Conservation (phyloP, 2,329 filamentous ascomycete genomes). For the Ilyonectria robusta region DNA sequence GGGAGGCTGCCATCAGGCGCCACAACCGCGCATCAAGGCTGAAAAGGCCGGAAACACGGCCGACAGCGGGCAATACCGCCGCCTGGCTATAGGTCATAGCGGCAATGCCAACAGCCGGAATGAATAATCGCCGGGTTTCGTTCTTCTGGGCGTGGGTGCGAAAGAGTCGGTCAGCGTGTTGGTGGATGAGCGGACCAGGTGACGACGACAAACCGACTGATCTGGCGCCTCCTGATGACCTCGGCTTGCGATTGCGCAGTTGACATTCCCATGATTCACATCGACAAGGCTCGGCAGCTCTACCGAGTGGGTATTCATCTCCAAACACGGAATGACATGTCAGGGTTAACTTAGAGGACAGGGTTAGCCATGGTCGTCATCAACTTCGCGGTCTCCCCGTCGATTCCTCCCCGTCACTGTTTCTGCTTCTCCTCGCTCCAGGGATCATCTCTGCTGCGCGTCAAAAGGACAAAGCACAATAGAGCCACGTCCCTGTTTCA, state of each 20-base stretch:
- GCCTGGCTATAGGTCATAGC: conserved; percentile 9
- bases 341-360: neutral
- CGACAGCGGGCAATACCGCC: conserved; percentile 9
- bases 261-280: conserved; percentile 3
- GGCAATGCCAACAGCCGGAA: conserved; percentile 14
- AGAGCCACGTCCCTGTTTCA: conserved; percentile 14
- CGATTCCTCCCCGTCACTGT: neutral
- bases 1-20: conserved; percentile 6
- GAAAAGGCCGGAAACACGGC: neutral
- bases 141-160: neutral
- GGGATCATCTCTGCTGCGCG: conserved; percentile 1
- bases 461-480: conserved; percentile 1
- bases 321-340: conserved; percentile 11
- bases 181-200: conserved; percentile 9
- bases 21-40: conserved; percentile 16
- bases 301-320: conserved; percentile 4
- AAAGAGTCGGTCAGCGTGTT: conserved; percentile 2
- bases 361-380: neutral
- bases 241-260: neutral
- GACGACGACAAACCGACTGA: conserved; percentile 7
- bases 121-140: conserved; percentile 9
- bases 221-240: conserved; percentile 2
- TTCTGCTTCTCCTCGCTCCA: conserved; percentile 2
- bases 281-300: conserved; percentile 5
- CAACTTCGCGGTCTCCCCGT: conserved; percentile 2